phyloP scores from a whole-genome alignment of 805 yeast species.

The Danielia oregonensis region DNA sequence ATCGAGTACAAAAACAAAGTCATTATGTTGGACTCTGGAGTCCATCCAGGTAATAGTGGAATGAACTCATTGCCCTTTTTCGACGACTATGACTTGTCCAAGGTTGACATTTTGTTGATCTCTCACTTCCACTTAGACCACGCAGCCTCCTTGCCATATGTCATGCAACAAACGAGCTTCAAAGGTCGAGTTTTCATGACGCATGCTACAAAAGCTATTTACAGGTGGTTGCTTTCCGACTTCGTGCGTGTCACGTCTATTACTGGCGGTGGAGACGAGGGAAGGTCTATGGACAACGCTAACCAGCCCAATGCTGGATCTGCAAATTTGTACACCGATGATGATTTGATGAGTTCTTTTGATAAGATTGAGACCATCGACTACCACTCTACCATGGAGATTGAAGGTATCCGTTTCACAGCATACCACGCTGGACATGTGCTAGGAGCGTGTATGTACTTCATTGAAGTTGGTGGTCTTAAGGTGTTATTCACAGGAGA shows the following conservation, averaged over 20 bases:
- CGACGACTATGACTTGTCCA: conserved; percentile 89
- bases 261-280: conserved; percentile 40
- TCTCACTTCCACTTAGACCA: conserved; percentile 97
- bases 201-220: conserved; percentile 97
- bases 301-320: conserved; percentile 14
- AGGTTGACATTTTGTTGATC: conserved; percentile 79
- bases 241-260: conserved; percentile 84
- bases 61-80: conserved; percentile 89
- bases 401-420: conserved; percentile 91
- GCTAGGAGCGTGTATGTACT: conserved; percentile 96
- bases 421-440: conserved; percentile 99
- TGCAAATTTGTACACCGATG: conserved; percentile 75
- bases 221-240: conserved; percentile 91
- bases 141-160: conserved; percentile 96
- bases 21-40: conserved; percentile 96
- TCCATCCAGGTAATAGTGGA: conserved; percentile 93
- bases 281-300: conserved; percentile 12
- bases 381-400: conserved; percentile 91
- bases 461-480: conserved; percentile 90
- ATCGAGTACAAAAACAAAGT: conserved; percentile 90
- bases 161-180: conserved; percentile 94
- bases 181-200: conserved; percentile 98
- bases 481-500: conserved; percentile 93
- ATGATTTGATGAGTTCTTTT: conserved; percentile 81
- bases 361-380: conserved; percentile 92